These are phyloP conservation scores for Candida sanyiensis DNA, from an alignment of 805 yeast genomes.

Conservation along the genomic window DNA sequence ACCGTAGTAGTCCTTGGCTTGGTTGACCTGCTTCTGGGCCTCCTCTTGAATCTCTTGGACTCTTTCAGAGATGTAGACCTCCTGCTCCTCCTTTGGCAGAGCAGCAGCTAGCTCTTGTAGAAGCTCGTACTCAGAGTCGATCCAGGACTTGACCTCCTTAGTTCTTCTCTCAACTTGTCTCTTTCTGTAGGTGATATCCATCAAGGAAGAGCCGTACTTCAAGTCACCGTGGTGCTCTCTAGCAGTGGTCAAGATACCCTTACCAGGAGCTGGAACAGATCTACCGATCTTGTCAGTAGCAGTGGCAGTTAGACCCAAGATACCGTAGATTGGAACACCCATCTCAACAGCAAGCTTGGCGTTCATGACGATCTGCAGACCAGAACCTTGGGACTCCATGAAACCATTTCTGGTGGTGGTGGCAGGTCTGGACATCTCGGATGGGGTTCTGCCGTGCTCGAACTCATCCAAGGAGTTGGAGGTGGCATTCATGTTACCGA, in stretches of 20 bases:
- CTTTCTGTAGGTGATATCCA: conserved; percentile 88
- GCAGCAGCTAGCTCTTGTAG: conserved; percentile 66
- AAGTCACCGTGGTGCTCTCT: conserved; percentile 82
- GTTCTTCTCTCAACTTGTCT: conserved; percentile 82
- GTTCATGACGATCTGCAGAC: conserved; percentile 93
- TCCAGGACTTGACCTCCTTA: conserved; percentile 75
- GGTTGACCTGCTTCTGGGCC: conserved; percentile 75
- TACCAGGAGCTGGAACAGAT: conserved; percentile 99
- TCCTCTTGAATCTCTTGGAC: conserved; percentile 83
- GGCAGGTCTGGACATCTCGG: conserved; percentile 98
- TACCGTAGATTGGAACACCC: conserved; percentile 99
- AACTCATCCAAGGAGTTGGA: conserved; percentile 83
- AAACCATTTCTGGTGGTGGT: conserved; percentile 95
- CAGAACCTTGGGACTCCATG: conserved; percentile 99
- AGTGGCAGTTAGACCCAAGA: conserved; percentile 89
- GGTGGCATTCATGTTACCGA: conserved; percentile 98
- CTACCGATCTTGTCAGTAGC: conserved; percentile 98
- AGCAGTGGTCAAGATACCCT: conserved; percentile 97
- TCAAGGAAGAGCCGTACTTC: conserved; percentile 72
- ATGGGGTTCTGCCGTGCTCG: conserved; percentile 94
- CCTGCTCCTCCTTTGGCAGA: conserved; percentile 43
- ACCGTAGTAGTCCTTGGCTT: conserved; percentile 93
- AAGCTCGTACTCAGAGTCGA: conserved; percentile 69
- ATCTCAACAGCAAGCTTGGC: conserved; percentile 90
- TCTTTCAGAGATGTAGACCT: conserved; percentile 69